These are phyloP conservation scores for Ogataea minuta DNA, from an alignment of 805 yeast genomes.

Conservation along the genomic window DNA sequence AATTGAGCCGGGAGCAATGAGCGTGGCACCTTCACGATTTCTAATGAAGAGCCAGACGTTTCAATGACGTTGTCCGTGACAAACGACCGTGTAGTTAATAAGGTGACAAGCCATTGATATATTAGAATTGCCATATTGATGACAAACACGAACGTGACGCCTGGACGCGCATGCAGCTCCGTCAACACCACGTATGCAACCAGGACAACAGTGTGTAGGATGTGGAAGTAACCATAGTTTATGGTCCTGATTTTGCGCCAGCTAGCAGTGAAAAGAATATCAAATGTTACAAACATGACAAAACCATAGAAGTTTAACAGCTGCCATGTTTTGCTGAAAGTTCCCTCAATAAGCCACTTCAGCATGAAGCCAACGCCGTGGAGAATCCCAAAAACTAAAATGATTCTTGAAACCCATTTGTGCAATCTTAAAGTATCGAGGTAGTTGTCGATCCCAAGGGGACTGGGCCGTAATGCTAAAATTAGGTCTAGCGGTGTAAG, in stretches of 20 bases:
- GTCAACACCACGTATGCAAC: slow-evolving; percentile 44
- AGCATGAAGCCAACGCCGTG: slow-evolving; percentile 55
- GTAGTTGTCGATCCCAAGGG: slow-evolving; percentile 47
- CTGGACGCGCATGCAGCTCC: slow-evolving; percentile 69
- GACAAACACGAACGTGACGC: slow-evolving; percentile 42
- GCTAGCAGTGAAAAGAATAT: slow-evolving; percentile 44
- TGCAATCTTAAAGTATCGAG: slow-evolving; percentile 56
- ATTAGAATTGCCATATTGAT: slow-evolving; percentile 32
- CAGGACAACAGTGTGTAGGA: slow-evolving; percentile 53
- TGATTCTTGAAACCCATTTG: slow-evolving; percentile 67
- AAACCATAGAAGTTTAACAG: slow-evolving; percentile 53
- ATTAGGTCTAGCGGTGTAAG: slow-evolving; percentile 57
- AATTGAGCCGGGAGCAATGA: slow-evolving; percentile 26
- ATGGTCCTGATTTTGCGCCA: slow-evolving; percentile 47
- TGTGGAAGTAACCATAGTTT: slow-evolving; percentile 53
- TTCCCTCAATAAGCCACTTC: slow-evolving; percentile 43
- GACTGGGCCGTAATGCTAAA: slow-evolving; percentile 56
- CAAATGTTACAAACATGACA: slow-evolving; percentile 36
- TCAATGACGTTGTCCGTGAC: slow-evolving; percentile 21
- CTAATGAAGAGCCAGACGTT: slow-evolving; percentile 24
- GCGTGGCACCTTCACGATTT: slow-evolving; percentile 23
- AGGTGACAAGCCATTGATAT: slow-evolving; percentile 38
- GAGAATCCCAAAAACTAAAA: slow-evolving; percentile 41
- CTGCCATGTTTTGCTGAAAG: slow-evolving; percentile 37
- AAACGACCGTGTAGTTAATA: slow-evolving; percentile 23